phyloP scores from a whole-genome alignment of 345 rosid species.

The Xanthoceras sorbifolium region DNA sequence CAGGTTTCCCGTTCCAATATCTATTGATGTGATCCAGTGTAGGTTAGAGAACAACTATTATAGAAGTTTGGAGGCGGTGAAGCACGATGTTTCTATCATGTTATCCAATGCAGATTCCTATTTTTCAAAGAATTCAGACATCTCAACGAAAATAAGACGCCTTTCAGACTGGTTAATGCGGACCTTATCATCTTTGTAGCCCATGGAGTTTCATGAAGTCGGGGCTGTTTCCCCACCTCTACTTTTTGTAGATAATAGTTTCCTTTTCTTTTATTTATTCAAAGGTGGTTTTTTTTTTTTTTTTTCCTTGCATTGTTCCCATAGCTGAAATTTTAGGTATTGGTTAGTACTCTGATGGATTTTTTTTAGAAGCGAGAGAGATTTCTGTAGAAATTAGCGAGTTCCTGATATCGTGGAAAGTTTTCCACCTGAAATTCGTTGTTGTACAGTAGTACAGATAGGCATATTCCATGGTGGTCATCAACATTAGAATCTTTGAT shows the following conservation, averaged over 20 bases:
- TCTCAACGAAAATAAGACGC: conserved; percentile 50
- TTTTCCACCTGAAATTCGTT: conserved; percentile 35
- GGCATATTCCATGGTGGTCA: background rate
- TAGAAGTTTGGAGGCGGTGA: conserved; percentile 70
- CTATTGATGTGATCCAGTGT: conserved; percentile 63
- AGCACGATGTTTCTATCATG: conserved; percentile 75
- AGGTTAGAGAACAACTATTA: conserved; percentile 88
- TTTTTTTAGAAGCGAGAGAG: conserved; percentile 5
- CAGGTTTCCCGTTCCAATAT: conserved; percentile 92
- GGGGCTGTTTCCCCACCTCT: conserved; percentile 4
- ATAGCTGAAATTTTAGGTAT: conserved; percentile 29
- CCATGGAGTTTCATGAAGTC: conserved; percentile 5
- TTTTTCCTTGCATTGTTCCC: background rate
- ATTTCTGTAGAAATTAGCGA: conserved; percentile 22
- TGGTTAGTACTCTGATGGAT: conserved; percentile 6
- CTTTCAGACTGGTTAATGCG: conserved; percentile 59
- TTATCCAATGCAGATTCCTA: conserved; percentile 65
- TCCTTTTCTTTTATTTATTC: conserved; percentile 8
- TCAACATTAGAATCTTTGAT: conserved; percentile 16
- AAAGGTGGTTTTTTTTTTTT: background rate
- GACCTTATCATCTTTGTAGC: conserved; percentile 52
- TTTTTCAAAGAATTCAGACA: conserved; percentile 57
- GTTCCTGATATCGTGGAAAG: conserved; percentile 29
- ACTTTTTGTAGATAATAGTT: conserved; percentile 41
- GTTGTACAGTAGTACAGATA: conserved; percentile 42